phyloP scores from a whole-genome alignment of 148 eudicot species.

The Rhododendron vialii region DNA sequence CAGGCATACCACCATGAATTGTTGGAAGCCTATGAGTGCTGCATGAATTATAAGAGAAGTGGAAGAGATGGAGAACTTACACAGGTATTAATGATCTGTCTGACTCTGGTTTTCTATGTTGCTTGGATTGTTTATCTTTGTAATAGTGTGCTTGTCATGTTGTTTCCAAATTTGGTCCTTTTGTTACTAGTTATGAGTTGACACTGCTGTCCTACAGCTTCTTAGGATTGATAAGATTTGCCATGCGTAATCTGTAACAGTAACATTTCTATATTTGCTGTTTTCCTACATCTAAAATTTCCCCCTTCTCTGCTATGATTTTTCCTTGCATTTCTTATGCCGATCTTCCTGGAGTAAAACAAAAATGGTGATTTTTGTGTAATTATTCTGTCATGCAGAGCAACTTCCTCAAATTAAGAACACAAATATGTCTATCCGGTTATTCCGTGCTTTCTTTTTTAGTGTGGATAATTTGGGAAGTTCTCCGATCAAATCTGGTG shows the following conservation, averaged over 20 bases:
- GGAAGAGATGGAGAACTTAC: conserved; percentile 97
- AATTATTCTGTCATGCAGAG: background rate
- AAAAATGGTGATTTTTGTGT: background rate
- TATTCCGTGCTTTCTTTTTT: background rate
- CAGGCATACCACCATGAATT: conserved; percentile 88
- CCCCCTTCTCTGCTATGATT: background rate
- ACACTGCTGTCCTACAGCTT: background rate
- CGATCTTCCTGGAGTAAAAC: background rate
- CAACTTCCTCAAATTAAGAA: background rate
- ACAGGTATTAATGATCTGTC: conserved; percentile 47
- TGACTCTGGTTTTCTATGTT: background rate
- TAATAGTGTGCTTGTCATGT: background rate
- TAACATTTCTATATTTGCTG: background rate
- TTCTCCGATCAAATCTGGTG: background rate
- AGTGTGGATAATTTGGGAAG: background rate
- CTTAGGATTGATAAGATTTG: background rate
- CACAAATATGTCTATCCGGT: background rate
- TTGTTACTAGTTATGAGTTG: background rate
- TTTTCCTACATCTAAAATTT: background rate
- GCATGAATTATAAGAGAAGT: conserved; percentile 79
- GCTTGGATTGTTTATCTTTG: background rate
- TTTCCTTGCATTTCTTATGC: background rate
- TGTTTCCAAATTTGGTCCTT: background rate
- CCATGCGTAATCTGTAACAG: background rate
- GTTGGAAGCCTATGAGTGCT: conserved; percentile 88